Base-by-base conservation (phyloP, 1,284 basidiomycete genomes). In the Rhodotorula sp. region DNA sequence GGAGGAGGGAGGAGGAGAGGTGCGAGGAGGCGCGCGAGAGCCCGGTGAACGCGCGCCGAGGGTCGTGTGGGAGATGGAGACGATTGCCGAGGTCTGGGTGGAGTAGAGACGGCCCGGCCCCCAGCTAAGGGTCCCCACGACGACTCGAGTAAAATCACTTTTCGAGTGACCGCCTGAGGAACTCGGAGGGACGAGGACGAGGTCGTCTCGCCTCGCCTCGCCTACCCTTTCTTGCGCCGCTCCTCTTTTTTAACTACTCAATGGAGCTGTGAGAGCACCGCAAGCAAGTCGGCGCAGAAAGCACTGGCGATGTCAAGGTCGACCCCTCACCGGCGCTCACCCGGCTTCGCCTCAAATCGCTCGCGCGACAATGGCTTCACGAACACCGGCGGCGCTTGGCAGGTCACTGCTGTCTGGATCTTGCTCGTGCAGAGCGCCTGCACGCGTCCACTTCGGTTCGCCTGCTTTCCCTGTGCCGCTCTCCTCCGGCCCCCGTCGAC, bases 81-180 rank as follows among this genome's bases (percentile, higher is more conserved):
- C 59, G 26, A 46, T 62, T 3, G 65, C 46, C 4, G 65, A 66
- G 26, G 26, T 66, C 5, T 66, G 59, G 55, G 59, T 62, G 18
- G 44, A 48, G 26, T 24, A 28, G 40, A 28, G 40, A 44, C 40
- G 16, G 16, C 16, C 40, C 40, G 11, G 40, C 16, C 4, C n/a
- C n/a, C n/a, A n/a, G n/a, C n/a, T n/a, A n/a, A 15, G 40, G 40
- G 40, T 44, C 3, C 13, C n/a, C n/a, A n/a, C n/a, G n/a, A 44
- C 16, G 40, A 18, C 40, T 4, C 40, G 16, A 44, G 40, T 18
- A 44, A 44, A 11, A n/a, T n/a, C 16, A 4, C 3, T 13, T 44
- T 44, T 44, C 16, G 40, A 44, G n/a, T n/a, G 40, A 44, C 40
- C 15, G 40, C 40, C 16, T 40, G 22, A 8, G 26, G 22, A n/a